phyloP scores from a whole-genome alignment of 2,329 filamentous ascomycete genomes.

The Arthroderma sp. region DNA sequence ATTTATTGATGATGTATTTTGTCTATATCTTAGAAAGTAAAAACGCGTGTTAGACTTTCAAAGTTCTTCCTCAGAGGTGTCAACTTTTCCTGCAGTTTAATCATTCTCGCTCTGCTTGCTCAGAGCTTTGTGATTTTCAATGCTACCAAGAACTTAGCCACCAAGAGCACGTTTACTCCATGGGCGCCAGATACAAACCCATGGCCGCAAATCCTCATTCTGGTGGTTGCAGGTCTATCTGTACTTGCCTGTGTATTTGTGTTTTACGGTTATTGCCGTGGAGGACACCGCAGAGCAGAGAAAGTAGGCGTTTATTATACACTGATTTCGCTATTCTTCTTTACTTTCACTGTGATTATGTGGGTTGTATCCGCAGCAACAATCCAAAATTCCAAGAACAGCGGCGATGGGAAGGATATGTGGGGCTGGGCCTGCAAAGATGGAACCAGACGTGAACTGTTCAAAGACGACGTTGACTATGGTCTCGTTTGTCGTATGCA shows the following conservation, averaged over 20 bases:
- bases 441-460: conserved; percentile 67
- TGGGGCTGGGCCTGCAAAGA: conserved; percentile 98
- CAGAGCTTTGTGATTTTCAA: conserved; percentile 90
- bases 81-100: conserved; percentile 93
- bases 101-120: conserved; percentile 80
- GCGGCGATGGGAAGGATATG: conserved; percentile 67
- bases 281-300: conserved; percentile 77
- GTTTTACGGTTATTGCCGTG: conserved; percentile 74
- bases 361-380: conserved; percentile 80
- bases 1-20: conserved; percentile 14
- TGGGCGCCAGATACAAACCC: conserved; percentile 69
- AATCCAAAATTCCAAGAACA: conserved; percentile 64
- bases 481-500: conserved; percentile 79
- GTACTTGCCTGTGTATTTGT: conserved; percentile 66
- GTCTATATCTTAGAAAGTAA: conserved; percentile 59
- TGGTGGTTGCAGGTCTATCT: conserved; percentile 67
- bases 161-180: conserved; percentile 66
- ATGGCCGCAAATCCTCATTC: conserved; percentile 81
- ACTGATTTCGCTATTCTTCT: conserved; percentile 82
- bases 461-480: conserved; percentile 71
- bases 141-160: conserved; percentile 59
- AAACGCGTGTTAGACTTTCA: conserved; percentile 77
- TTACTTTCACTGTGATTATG: conserved; percentile 82
- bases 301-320: conserved; percentile 94
- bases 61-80: conserved; percentile 91